Conservation (phyloP, 2,329 filamentous ascomycete genomes). For the Beauveria asiatica region DNA sequence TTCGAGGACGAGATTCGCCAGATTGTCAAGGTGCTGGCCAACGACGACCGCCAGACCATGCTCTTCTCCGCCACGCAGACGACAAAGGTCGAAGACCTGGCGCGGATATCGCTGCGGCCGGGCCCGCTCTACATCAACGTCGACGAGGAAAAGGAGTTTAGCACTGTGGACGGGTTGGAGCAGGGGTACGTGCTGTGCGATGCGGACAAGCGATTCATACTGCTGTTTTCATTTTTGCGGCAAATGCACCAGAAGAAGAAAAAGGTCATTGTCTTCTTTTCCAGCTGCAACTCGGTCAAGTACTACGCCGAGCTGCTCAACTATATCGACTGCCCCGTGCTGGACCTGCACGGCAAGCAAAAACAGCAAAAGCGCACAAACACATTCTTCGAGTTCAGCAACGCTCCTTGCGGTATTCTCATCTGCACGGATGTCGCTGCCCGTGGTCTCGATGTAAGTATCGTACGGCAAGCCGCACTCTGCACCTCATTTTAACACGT, state of each 20-base stretch:
- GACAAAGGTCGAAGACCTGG: conserved; percentile 92
- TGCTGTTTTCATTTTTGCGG: conserved; percentile 92
- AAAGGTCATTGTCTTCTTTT: conserved; percentile 97
- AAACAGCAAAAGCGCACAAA: conserved; percentile 99
- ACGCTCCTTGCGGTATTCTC: conserved; percentile 69
- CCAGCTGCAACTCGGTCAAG: conserved; percentile 85
- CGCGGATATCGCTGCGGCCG: conserved; percentile 81
- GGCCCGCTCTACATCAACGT: conserved; percentile 97
- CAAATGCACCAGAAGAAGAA: conserved; percentile 71
- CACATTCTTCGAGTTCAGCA: conserved; percentile 91
- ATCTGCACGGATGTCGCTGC: conserved; percentile 97
- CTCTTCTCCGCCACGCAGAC: conserved; percentile 99
- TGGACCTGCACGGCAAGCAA: conserved; percentile 87
- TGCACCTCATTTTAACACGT: not conserved
- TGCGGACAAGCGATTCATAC: conserved; percentile 83
- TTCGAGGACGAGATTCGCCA: conserved; percentile 98
- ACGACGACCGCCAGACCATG: conserved; percentile 84
- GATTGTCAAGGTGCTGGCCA: conserved; percentile 88
- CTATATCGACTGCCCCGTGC: conserved; percentile 88
- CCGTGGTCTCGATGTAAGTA: conserved; percentile 72
- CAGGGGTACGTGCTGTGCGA: conserved; percentile 95
- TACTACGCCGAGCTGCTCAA: conserved; percentile 94
- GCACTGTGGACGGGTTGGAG: conserved; percentile 86
- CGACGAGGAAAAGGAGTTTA: conserved; percentile 79
- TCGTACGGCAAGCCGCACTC: not conserved